Conservation (phyloP, 1,284 basidiomycete species). For the Fistulina hepatica region DNA sequence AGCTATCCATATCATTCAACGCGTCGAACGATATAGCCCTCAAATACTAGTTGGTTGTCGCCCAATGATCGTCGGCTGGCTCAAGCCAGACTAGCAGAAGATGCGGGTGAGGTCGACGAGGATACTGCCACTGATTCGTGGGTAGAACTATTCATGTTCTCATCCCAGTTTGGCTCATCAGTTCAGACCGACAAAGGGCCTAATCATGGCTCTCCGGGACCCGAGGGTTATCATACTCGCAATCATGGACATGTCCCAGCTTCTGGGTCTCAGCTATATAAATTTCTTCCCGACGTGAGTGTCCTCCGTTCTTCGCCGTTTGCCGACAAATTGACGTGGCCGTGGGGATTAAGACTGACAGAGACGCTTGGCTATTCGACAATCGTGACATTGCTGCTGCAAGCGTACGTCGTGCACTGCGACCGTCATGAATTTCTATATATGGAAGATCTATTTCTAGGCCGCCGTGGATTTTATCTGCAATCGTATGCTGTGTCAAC, state of each 20-base stretch:
- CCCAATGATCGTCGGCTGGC: slow-evolving; percentile 51
- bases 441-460: not conserved
- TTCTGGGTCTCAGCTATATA: slow-evolving; percentile 12
- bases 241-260: slow-evolving; percentile 12
- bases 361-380: not conserved
- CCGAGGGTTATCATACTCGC: not conserved
- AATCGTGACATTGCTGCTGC: slow-evolving; percentile 10
- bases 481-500: slow-evolving; percentile 43
- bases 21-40: slow-evolving; percentile 30
- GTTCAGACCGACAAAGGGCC: not conserved
- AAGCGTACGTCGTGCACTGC: slow-evolving; percentile 37
- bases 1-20: slow-evolving; percentile 2
- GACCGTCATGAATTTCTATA: not conserved
- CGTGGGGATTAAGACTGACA: not conserved
- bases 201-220: not conserved
- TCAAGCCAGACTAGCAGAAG: slow-evolving; percentile 62
- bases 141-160: no score
- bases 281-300: slow-evolving; percentile 12
- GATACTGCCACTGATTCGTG: slow-evolving; percentile 45
- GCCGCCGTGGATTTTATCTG: slow-evolving; percentile 55
- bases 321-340: not conserved
- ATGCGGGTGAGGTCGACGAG: slow-evolving; percentile 62
- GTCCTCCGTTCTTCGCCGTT: not conserved
- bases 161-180: not conserved
- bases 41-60: slow-evolving; percentile 58